phyloP scores from a whole-genome alignment of 192 early-diverging fungal species.

The Obelidium mucronatum region DNA sequence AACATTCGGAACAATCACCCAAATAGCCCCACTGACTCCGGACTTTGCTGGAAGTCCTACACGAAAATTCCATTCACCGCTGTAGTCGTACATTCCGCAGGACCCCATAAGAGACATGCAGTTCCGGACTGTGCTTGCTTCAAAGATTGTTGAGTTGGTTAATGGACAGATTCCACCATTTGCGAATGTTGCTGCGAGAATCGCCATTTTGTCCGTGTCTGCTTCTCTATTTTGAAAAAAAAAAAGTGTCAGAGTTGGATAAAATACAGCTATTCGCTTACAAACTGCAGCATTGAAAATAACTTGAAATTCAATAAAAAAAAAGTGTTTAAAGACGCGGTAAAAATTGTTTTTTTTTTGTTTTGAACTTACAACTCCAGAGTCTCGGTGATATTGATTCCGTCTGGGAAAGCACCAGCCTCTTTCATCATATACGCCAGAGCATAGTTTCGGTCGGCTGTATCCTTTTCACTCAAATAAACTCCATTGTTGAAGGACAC shows the following conservation, averaged over 20 bases:
- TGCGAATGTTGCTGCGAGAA: constrained; percentile 38
- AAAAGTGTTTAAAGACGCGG: not conserved
- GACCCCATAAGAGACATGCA: constrained; percentile 38
- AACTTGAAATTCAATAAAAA: not conserved
- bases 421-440: constrained; percentile 39
- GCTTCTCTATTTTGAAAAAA: constrained; percentile 39
- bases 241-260: no score
- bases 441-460: constrained; percentile 35
- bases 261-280: not conserved
- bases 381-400: constrained; percentile 31
- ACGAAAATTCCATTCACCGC: constrained; percentile 38
- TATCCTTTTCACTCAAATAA: constrained; percentile 38
- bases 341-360: no score
- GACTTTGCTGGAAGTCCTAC: constrained; percentile 40
- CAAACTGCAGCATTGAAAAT: not conserved
- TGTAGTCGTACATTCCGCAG: constrained; percentile 42
- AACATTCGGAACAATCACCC: constrained; percentile 32
- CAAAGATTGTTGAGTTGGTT: constrained; percentile 26
- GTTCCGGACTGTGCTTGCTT: constrained; percentile 33
- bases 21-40: constrained; percentile 35
- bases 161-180: constrained; percentile 38
- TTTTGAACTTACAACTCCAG: constrained; percentile 27
- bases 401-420: constrained; percentile 32
- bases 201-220: constrained; percentile 29
- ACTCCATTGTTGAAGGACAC: constrained; percentile 32